Conservation (phyloP, 1,284 basidiomycete species). For the Naganishia cerealis region DNA sequence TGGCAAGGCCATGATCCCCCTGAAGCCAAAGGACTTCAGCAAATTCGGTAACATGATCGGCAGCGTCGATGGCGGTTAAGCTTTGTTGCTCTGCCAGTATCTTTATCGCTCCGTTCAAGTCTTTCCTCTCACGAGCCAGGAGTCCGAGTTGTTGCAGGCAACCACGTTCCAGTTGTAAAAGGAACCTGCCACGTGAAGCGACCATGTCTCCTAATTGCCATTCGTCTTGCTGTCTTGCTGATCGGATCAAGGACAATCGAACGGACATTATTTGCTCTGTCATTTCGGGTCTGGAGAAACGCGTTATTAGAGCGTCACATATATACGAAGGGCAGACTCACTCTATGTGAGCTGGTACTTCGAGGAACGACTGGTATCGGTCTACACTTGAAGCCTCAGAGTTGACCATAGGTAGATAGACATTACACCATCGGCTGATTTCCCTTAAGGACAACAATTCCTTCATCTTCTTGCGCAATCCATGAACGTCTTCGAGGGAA, state of each 20-base stretch:
- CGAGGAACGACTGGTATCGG: conserved; percentile 3
- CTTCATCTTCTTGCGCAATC: conserved; percentile 19
- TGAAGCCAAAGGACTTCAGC: conserved; percentile 87
- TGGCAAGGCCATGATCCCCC: conserved; percentile 78
- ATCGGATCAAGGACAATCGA: conserved; percentile 74
- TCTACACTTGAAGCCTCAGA: too few species aligned
- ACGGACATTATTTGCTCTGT: conserved; percentile 78
- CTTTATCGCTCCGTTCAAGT: conserved; percentile 81
- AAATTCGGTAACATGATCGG: conserved; percentile 70
- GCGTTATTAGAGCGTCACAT: conserved; percentile 14
- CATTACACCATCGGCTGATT: conserved; percentile 6
- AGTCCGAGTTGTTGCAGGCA: conserved; percentile 73
- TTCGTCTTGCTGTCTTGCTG: conserved; percentile 65
- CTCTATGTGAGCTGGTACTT: conserved; percentile 28
- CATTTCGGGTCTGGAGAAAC: conserved; percentile 65
- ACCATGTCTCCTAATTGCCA: conserved; percentile 63
- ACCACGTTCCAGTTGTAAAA: conserved; percentile 66
- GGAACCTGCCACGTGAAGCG: conserved; percentile 60
- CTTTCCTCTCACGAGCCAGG: conserved; percentile 69
- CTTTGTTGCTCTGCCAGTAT: conserved; percentile 73
- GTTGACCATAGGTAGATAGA: not conserved
- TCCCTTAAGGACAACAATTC: conserved; percentile 12
- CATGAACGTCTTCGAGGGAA: conserved; percentile 23
- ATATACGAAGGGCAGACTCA: conserved; percentile 14
- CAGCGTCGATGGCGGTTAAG: conserved; percentile 60